Evolutionary conservation across 2,329 filamentous ascomycete genomes (phyloP), one percentile per base, ranked within the genome.

Genomic region (Colletotrichum trifolii): DNA sequence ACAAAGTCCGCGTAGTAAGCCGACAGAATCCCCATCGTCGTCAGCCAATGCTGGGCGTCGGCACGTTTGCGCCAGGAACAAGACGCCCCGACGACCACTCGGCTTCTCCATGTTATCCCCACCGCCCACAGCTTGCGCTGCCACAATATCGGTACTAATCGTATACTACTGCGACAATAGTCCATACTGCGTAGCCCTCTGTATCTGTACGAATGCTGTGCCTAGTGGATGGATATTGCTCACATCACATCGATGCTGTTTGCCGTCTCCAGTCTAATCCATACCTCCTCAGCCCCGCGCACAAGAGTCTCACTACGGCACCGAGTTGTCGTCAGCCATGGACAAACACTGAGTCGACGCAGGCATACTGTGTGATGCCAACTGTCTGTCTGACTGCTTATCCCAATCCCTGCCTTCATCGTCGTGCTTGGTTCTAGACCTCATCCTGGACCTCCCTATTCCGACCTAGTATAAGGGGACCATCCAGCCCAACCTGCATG

Each of bases 31-130:
- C 36, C 60, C 48, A 57, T 64, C 59, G 54, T 59, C 64, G 62
- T 65, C 64, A 66, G 64, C 64, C 64, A 66, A 66, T 50, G 64
- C 64, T 66, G 54, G 64, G 64, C 64, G 47, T 39, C 60, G 62
- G 58, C 60, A 64, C 48, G 43, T 64, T 54, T 52, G 64, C 60
- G 64, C 60, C 64, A 66, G 64, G 64, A 54, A 66, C 63, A 57
- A 33, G 58, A 62, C 58, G 52, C 62, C 52, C n/a, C 36, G 52
- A 38, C 35, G 50, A 38, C 48, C 47, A 49, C 52, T 52, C 46
- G 52, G 52, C 40, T 25, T 49, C 34, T 55, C 62, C 54, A 48
- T 45, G 4, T 8, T n/a, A 25, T 25, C 25, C 25, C 25, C 25
- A 25, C 43, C 8, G 13, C 25, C 17, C 43, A 13, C 49, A 54